Base-by-base conservation (phyloP, 805 yeast genomes). In the Kodamaea nitidulidarum region DNA sequence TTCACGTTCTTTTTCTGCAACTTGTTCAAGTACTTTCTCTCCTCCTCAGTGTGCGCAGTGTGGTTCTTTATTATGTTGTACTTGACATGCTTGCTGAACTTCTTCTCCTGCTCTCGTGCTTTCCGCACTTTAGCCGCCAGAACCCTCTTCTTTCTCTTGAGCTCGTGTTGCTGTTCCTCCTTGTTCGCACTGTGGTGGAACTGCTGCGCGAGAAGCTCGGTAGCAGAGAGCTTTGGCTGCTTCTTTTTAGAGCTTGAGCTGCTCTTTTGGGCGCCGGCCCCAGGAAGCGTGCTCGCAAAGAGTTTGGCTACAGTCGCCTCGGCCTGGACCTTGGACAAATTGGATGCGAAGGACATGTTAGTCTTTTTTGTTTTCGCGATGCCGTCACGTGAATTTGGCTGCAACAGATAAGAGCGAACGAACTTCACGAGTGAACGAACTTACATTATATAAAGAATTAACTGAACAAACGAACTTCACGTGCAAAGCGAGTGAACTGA, bases 21-120 rank as follows among this genome's bases (percentile, higher is more conserved):
- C 43, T 66, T 68, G 28, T 52, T 51, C 46, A 67, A 53, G 47
- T 64, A 69, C 43, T 67, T 67, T 30, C 48, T 39, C 47, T 67
- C 71, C 42, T 63, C 68, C 8, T 46, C 55, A 2, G 61, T 45
- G 38, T 57, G 55, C 4, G 46, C 41, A 10, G 44, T 48, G 38
- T 62, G 68, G 28, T 52, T 42, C 37, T 66, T 68, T 44, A 69
- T 68, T 36, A 67, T 51, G 38, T 62, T 63, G 50, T 61, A 65
- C 40, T 65, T 68, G 38, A 65, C 61, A 34, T 60, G 48, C 39
- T 66, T 65, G 32, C 47, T 50, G 45, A 67, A 63, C 41, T 59
- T 55, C 41, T 58, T 57, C 21, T 62, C 59, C 22, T 50, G 44
- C 21, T 60, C 61, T 6, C 46, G 42, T 29, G 49, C 52, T 43